Evolutionary conservation across 805 yeast genomes (phyloP).

Genomic region (Candida qinlingensis): DNA sequence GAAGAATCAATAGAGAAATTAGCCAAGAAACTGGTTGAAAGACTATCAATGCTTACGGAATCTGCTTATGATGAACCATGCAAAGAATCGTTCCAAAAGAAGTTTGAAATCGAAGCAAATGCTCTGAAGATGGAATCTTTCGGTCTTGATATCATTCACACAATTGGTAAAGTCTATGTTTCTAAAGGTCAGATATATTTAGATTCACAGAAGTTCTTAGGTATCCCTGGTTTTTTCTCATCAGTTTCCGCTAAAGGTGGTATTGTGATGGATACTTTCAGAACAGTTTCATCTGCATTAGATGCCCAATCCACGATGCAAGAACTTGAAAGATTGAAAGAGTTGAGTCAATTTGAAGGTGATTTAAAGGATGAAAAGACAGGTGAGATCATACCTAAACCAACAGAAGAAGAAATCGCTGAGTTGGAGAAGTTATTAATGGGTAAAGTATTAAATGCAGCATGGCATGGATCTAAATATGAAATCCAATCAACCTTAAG

Average conservation of each 20-base stretch:
- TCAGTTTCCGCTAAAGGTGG: conserved; percentile 70
- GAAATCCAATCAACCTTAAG: conserved; percentile 72
- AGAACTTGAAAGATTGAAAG: conserved; percentile 64
- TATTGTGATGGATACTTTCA: conserved; percentile 65
- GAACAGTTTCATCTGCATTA: conserved; percentile 64
- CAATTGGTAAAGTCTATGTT: conserved; percentile 64
- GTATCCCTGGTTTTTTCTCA: conserved; percentile 69
- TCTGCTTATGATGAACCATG: conserved; percentile 62
- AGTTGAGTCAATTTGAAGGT: conserved; percentile 34
- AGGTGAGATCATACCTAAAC: conserved; percentile 51
- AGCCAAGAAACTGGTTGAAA: conserved; percentile 49
- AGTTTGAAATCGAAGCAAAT: conserved; percentile 79
- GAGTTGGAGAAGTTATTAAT: conserved; percentile 68
- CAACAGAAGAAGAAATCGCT: conserved; percentile 58
- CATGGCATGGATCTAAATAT: conserved; percentile 78
- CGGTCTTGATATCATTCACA: conserved; percentile 76
- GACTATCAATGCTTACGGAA: conserved; percentile 52
- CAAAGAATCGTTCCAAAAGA: conserved; percentile 53
- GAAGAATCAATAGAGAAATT: conserved; percentile 61
- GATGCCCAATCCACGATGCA: conserved; percentile 79
- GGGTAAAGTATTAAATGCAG: conserved; percentile 78
- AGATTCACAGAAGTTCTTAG: conserved; percentile 58
- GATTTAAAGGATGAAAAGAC: conserved; percentile 40
- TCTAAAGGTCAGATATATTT: conserved; percentile 61
- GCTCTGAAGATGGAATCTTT: conserved; percentile 75